These are phyloP conservation scores for Protostelium mycophagum DNA, from an alignment of 78 protist genomes.

Conservation along the genomic window DNA sequence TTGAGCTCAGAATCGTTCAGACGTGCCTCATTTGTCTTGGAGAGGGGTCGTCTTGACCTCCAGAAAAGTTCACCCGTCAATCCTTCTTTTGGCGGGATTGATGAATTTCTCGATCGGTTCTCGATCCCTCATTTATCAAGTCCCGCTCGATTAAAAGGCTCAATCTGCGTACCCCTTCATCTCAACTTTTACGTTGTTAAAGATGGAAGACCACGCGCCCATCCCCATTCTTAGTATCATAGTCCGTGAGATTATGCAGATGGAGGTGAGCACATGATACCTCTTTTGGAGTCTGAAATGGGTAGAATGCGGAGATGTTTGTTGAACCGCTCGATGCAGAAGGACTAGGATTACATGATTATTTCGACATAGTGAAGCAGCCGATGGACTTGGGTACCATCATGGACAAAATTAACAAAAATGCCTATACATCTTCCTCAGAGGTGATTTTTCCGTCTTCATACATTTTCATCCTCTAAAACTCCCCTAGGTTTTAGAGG, in stretches of 20 bases:
- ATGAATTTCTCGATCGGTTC: too few species aligned
- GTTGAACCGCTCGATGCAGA: background rate
- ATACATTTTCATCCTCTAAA: conserved; percentile 5
- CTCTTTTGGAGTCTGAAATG: background rate
- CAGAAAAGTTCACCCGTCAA: too few species aligned
- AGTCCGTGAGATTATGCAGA: background rate
- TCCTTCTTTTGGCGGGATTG: too few species aligned
- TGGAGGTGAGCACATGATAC: background rate
- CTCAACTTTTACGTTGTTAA: too few species aligned
- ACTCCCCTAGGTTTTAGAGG: background rate
- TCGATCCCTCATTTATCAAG: too few species aligned
- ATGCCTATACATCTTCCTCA: conserved; percentile 3
- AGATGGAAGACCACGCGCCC: background rate
- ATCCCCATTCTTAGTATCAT: background rate
- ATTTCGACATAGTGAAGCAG: conserved; percentile 28
- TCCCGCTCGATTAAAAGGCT: too few species aligned
- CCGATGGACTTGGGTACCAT: conserved; percentile 49
- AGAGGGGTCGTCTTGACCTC: too few species aligned
- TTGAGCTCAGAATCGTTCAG: too few species aligned
- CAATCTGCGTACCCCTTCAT: too few species aligned
- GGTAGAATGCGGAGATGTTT: background rate
- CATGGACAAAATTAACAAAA: conserved; percentile 13
- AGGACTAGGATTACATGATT: conserved; percentile 14
- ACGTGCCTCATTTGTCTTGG: too few species aligned
- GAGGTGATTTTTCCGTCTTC: conserved; percentile 14